phyloP scores from a whole-genome alignment of 2,329 filamentous ascomycete species.

The Stagonosporopsis rhizophila region DNA sequence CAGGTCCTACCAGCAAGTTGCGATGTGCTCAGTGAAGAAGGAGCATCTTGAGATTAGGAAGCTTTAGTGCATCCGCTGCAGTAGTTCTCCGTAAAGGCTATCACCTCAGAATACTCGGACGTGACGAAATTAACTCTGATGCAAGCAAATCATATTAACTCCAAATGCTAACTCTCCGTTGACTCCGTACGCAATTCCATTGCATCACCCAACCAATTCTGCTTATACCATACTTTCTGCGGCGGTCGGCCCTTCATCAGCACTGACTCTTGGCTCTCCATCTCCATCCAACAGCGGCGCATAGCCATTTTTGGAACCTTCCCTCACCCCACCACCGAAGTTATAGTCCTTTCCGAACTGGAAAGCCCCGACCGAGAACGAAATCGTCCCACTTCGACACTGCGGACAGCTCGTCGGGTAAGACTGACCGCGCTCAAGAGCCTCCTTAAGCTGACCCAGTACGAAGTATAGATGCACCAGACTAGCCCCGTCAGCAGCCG shows the following conservation, averaged over 20 bases:
- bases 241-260: constrained; percentile 13
- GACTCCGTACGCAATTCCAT: background rate
- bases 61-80: too few relatives aligned
- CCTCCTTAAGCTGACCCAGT: constrained; percentile 24
- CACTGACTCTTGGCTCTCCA: constrained; percentile 7
- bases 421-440: constrained; percentile 18
- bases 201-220: background rate
- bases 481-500: constrained; percentile 19
- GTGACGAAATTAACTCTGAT: background rate
- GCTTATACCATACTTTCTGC: constrained; percentile 14
- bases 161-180: background rate
- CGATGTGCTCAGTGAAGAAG: too few relatives aligned
- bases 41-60: too few relatives aligned
- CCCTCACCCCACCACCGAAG: background rate
- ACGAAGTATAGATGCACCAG: constrained; percentile 36
- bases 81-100: too few relatives aligned
- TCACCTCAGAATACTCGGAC: background rate
- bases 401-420: constrained; percentile 35
- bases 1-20: too few relatives aligned
- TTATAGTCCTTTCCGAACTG: constrained; percentile 14
- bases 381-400: constrained; percentile 31
- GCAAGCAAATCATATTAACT: background rate
- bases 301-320: constrained; percentile 23
- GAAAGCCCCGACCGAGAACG: constrained; percentile 13
- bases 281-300: constrained; percentile 29